Conservation (phyloP, 192 early-diverging fungal genomes). For the Hyaloraphidium curvatum region DNA sequence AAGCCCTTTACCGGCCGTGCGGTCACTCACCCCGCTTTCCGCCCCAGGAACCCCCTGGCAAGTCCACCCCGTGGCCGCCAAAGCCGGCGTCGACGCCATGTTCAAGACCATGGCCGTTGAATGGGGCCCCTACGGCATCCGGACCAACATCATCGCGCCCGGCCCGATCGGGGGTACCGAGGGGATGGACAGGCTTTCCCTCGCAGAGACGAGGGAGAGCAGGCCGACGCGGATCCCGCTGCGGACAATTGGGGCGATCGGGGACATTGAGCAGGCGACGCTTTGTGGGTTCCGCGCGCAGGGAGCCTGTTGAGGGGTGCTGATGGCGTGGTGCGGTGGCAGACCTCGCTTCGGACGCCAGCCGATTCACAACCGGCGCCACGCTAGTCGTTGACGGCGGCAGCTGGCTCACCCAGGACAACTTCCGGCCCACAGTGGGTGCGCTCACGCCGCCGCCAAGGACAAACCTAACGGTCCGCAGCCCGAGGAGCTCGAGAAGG, state of each 20-base stretch:
- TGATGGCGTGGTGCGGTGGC: no score
- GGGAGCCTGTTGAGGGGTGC: no score
- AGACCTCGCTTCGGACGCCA: constrained; percentile 41
- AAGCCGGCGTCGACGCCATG: constrained; percentile 41
- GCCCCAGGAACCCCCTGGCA: constrained; percentile 25
- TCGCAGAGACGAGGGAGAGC: constrained; percentile 8
- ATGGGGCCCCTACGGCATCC: constrained; percentile 49
- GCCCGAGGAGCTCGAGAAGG: no score
- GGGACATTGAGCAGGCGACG: constrained; percentile 51
- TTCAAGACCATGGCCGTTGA: constrained; percentile 38
- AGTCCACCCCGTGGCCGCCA: constrained; percentile 34
- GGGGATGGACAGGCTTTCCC: constrained; percentile 12
- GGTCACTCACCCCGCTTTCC: no score
- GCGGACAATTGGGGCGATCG: constrained; percentile 21
- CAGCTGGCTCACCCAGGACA: no score
- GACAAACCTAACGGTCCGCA: no score
- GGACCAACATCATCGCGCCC: constrained; percentile 41
- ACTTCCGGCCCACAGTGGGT: no score
- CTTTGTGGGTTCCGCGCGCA: no score
- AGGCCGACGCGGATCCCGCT: constrained; percentile 3
- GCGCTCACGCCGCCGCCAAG: no score
- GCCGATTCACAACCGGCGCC: constrained; percentile 32
- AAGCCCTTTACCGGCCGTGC: background rate
- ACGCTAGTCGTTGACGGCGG: constrained; percentile 42
- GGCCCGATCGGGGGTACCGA: constrained; percentile 22